These are phyloP conservation scores for Entomortierella lignicola DNA, from an alignment of 192 early-diverging fungal species.

Conservation along the genomic window DNA sequence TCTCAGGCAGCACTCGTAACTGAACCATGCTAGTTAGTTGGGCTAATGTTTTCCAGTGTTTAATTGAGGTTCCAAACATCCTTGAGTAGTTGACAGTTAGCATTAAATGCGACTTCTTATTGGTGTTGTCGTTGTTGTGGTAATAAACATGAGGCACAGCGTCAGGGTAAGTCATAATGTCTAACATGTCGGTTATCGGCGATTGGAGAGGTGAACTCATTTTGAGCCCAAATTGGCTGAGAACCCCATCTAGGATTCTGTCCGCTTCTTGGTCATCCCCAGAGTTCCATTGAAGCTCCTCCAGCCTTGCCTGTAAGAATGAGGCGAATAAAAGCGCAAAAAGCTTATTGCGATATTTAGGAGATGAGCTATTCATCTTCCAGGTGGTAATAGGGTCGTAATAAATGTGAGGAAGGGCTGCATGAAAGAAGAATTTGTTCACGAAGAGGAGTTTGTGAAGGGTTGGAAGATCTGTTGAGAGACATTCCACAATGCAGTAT, in stretches of 20 bases:
- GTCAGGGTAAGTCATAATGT: no score
- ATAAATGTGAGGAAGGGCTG: neutral
- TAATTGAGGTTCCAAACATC: no score
- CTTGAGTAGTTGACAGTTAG: no score
- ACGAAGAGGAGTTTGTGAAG: constrained; percentile 16
- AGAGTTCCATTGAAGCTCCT: neutral
- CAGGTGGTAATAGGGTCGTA: neutral
- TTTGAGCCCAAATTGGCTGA: neutral
- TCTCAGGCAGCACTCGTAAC: no score
- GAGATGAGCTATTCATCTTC: neutral
- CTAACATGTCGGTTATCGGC: no score
- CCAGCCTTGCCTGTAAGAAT: neutral
- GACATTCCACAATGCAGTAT: neutral
- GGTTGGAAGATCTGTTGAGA: neutral
- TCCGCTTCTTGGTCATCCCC: neutral
- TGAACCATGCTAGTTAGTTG: no score
- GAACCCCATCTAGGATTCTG: neutral
- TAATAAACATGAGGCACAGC: no score
- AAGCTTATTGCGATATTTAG: neutral
- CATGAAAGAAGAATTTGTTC: constrained; percentile 29
- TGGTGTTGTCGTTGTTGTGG: no score
- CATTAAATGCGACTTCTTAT: no score
- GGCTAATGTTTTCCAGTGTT: no score
- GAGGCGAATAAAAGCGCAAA: neutral
- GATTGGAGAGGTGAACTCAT: neutral